Evolutionary conservation across 139 green algal species (phyloP), one percentile per base, ranked within the genome.

Genomic region (Helicosporidium sp.): DNA sequence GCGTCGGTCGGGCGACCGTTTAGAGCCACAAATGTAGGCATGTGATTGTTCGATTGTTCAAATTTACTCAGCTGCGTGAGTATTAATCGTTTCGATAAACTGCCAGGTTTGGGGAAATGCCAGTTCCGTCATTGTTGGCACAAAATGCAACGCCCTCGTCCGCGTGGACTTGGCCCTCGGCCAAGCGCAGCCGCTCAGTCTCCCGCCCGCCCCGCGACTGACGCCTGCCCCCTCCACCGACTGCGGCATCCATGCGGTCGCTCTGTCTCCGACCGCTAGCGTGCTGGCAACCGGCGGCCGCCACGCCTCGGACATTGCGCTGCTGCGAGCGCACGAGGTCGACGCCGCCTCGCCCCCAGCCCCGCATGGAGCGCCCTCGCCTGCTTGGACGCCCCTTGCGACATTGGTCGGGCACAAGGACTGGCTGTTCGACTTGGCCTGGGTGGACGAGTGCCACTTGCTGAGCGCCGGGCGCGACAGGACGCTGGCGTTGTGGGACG

Each of bases 361-460:
- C 3, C 33, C 6, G 33, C 6, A 20, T n/a, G n/a, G 3, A 17
- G 25, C 43, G 3, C 4, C 36, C 16, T 36, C 5, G 2, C 24
- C 35, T 24, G 24, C 40, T 28, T 56, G 10, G 26, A 25, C 12
- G 24, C 46, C 54, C 41, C 18, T 23, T 22, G 19, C 23, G 15
- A 45, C 31, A 10, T 26, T 49, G 41, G 23, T 73, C 57, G 76
- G 70, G 5, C 76, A 84, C 50, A 22, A 35, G 28, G 76, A 85
- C 55, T 85, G 76, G 75, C 41, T 85, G 23, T 85, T 85, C 71
- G 76, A 66, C 10, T 8, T 62, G 2, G 54, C 62, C 2, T 85
- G 75, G 75, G 23, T 84, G 3, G 68, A 51, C 15, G 72, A 76
- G 29, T 40, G 50, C 5, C 65, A 74, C 33, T 10, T 80, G 22